These are phyloP conservation scores for Trichoderma koningii DNA, from an alignment of 2,329 filamentous ascomycete species.

Conservation along the genomic window DNA sequence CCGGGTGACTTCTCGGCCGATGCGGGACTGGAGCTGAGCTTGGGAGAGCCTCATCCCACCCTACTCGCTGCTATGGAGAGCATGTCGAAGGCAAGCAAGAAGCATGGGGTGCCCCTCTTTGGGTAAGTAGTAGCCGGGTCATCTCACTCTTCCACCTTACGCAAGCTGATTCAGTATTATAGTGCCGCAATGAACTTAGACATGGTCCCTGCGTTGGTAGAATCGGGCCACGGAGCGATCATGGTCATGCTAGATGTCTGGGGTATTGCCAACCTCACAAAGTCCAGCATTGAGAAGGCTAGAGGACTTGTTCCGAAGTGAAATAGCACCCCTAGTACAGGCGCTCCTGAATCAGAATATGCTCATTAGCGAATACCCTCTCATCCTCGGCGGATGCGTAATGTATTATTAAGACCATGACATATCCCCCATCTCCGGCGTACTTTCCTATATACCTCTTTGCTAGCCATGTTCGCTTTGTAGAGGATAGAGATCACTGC, in stretches of 20 bases:
- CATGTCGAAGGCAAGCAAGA: conserved; percentile 14
- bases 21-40: not conserved
- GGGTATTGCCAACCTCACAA: not conserved
- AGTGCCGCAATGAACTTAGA: conserved; percentile 8
- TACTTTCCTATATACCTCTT: too few species aligned
- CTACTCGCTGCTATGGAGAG: conserved; percentile 7
- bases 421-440: too few species aligned
- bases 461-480: too few species aligned
- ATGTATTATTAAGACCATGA: too few species aligned
- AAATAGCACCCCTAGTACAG: not conserved
- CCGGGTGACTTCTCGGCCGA: conserved; percentile 19
- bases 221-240: conserved; percentile 6
- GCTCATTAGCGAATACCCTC: too few species aligned
- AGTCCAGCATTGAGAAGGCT: conserved; percentile 6
- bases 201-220: conserved; percentile 8
- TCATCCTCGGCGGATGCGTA: too few species aligned
- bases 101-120: not conserved
- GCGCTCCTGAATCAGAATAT: too few species aligned
- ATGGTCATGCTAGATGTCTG: conserved; percentile 21
- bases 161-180: not conserved
- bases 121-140: conserved; percentile 1
- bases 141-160: not conserved
- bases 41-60: conserved; percentile 14
- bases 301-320: not conserved
- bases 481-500: too few species aligned